These are phyloP conservation scores for Aspergillus arachidicola DNA, from an alignment of 2,329 filamentous ascomycete genomes.

Conservation along the genomic window DNA sequence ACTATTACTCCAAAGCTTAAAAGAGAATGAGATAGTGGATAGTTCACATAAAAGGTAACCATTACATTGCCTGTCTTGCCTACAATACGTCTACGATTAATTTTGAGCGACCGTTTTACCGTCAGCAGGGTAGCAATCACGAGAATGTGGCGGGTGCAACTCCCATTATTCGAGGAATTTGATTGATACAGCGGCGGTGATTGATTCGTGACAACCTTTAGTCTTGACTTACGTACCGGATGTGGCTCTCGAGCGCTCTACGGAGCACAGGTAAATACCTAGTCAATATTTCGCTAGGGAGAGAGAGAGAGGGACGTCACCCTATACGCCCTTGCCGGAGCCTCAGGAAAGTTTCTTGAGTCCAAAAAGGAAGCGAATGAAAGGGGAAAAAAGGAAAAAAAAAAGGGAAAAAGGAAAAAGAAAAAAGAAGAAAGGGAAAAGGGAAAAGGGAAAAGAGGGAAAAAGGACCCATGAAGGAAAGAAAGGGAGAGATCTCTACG, in stretches of 20 bases:
- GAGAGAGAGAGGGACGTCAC: no score
- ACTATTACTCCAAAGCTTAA: background rate
- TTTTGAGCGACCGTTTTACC: background rate
- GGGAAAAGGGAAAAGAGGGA: background rate
- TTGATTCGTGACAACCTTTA: background rate
- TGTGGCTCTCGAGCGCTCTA: background rate
- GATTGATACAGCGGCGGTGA: background rate
- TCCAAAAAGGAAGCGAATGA: no score
- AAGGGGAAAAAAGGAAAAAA: background rate
- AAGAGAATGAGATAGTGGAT: background rate
- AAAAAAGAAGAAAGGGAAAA: background rate
- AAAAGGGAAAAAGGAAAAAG: background rate
- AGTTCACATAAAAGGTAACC: background rate
- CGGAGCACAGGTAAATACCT: background rate
- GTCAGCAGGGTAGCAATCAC: background rate
- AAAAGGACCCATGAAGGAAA: background rate
- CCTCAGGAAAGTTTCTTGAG: no score
- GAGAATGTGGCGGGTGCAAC: background rate
- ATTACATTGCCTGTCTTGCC: background rate
- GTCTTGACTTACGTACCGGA: background rate
- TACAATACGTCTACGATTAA: background rate
- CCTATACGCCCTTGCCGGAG: no score
- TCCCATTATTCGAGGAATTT: background rate
- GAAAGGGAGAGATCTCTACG: background rate
- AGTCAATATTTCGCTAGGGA: background rate